Evolutionary conservation across 2,329 filamentous ascomycete genomes (phyloP).

Genomic region (Monosporascus cannonballus): DNA sequence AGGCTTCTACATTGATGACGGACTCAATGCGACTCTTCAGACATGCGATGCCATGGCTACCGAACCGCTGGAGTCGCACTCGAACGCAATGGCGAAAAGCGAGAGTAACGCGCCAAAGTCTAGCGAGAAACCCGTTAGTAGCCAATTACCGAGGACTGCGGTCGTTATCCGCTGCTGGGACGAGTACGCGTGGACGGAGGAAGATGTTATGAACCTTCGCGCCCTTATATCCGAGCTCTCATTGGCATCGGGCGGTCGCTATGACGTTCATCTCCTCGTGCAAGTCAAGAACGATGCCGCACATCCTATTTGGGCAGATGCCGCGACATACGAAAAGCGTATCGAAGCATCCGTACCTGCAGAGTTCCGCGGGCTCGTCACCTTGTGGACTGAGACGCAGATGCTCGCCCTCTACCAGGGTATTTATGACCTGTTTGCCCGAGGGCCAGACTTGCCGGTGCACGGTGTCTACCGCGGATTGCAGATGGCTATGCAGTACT

Average conservation of each 20-base stretch:
- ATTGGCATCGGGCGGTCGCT: constrained; percentile 76
- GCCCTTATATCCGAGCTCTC: constrained; percentile 79
- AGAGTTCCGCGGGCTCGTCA: constrained; percentile 85
- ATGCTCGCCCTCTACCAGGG: constrained; percentile 89
- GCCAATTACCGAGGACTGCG: constrained; percentile 55
- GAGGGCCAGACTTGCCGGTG: constrained; percentile 64
- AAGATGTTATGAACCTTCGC: constrained; percentile 76
- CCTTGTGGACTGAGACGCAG: constrained; percentile 88
- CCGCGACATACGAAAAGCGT: constrained; percentile 59
- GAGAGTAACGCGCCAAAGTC: constrained; percentile 12
- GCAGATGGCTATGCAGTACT: constrained; percentile 92
- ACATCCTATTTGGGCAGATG: constrained; percentile 73
- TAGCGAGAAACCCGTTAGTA: constrained; percentile 12
- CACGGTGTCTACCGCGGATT: constrained; percentile 91
- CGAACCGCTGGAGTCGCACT: constrained; percentile 7
- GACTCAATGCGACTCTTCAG: constrained; percentile 12
- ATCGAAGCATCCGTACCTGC: constrained; percentile 65
- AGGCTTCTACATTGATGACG: constrained; percentile 46
- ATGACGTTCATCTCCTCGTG: constrained; percentile 78
- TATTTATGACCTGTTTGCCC: constrained; percentile 68
- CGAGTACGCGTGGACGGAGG: constrained; percentile 70
- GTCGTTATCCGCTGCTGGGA: constrained; percentile 80
- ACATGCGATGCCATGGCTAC: constrained; percentile 17
- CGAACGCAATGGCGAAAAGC: constrained; percentile 8
- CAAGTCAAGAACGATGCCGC: constrained; percentile 73